These are phyloP conservation scores for Mycena vitilis DNA, from an alignment of 768 basidiomycete genomes.

Conservation along the genomic window DNA sequence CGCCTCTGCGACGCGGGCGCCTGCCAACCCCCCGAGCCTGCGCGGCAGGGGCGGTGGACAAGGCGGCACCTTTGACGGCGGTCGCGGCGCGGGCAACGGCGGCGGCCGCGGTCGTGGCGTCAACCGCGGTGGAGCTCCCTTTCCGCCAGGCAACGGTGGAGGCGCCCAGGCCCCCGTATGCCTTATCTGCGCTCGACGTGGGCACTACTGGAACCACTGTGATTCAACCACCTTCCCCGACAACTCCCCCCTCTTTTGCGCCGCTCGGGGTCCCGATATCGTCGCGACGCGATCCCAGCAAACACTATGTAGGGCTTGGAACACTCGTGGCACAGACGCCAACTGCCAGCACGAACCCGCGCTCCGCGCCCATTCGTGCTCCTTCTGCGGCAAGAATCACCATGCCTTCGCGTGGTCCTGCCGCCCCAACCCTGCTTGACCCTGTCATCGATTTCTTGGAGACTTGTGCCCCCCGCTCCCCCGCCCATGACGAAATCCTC, in stretches of 20 bases:
- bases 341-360: conserved; percentile 10
- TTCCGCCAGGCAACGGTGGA: conserved; percentile 25
- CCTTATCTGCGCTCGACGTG: conserved; percentile 28
- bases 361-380: conserved; percentile 17
- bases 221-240: conserved; percentile 4
- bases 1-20: too few species aligned
- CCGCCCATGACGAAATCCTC: conserved; percentile 11
- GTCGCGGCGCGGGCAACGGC: neutral
- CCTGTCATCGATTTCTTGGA: neutral
- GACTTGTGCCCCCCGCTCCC: neutral
- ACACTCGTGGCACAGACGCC: conserved; percentile 10
- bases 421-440: neutral
- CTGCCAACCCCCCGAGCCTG: neutral
- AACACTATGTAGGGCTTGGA: conserved; percentile 29
- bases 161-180: conserved; percentile 24
- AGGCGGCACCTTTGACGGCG: neutral
- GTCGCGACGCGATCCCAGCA: neutral
- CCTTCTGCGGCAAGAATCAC: conserved; percentile 16
- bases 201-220: conserved; percentile 20
- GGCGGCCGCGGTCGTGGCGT: neutral
- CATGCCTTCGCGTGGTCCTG: conserved; percentile 16
- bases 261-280: neutral
- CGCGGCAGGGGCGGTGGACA: neutral
- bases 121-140: conserved; percentile 8
- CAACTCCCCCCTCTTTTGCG: neutral